Percentiles rank a stretch among this genome's conserved stretches.
Evolutionary conservation across 768 basidiomycete genomes (phyloP).

Genomic region (Auricularia cornea): DNA sequence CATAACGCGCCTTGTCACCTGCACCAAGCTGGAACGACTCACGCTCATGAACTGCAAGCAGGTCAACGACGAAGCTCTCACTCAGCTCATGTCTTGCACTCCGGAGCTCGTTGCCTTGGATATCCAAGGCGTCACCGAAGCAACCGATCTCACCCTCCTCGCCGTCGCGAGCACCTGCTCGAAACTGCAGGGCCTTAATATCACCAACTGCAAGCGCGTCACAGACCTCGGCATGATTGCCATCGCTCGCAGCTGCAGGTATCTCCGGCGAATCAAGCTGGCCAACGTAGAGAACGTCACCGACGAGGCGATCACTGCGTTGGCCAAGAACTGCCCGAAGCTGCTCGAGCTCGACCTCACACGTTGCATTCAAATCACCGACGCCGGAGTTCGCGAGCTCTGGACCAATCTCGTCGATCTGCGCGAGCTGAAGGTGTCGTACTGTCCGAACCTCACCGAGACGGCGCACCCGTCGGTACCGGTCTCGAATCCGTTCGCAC

Average conservation of each 20-base stretch:
- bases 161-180: constrained; percentile 61
- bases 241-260: constrained; percentile 63
- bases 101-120: constrained; percentile 81
- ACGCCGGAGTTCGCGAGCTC: constrained; percentile 70
- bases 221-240: constrained; percentile 71
- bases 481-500: constrained; percentile 22
- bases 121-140: constrained; percentile 61
- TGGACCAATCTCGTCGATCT: constrained; percentile 76
- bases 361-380: constrained; percentile 68
- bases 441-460: constrained; percentile 72
- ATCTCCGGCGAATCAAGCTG: constrained; percentile 85
- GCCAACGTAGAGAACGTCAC: constrained; percentile 69
- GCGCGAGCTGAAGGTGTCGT: constrained; percentile 83
- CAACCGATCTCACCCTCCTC: constrained; percentile 62
- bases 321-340: constrained; percentile 73
- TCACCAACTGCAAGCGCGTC: constrained; percentile 73
- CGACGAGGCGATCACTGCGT: constrained; percentile 62
- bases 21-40: constrained; percentile 78
- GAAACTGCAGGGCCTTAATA: constrained; percentile 85
- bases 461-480: constrained; percentile 74
- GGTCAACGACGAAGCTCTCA: constrained; percentile 56
- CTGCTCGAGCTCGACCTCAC: constrained; percentile 93
- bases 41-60: constrained; percentile 73
- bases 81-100: constrained; percentile 56
- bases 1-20: constrained; percentile 60